A percentile compares a stretch with the other conserved stretches of the same genome.
These are phyloP conservation scores for Daedaleopsis sinensis DNA, from an alignment of 768 basidiomycete species.

Conservation along the genomic window DNA sequence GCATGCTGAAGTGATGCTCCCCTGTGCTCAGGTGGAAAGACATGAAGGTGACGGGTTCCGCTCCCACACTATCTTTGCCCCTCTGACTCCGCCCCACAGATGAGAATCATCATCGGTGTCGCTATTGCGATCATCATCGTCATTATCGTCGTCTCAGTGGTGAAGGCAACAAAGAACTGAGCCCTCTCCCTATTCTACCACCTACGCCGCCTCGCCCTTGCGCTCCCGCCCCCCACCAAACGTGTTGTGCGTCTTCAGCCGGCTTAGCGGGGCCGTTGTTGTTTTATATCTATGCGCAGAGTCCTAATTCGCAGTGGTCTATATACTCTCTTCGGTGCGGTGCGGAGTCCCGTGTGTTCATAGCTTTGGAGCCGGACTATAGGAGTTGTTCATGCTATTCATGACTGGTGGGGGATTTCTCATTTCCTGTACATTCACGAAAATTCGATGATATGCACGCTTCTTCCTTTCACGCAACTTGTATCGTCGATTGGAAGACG, in stretches of 20 bases:
- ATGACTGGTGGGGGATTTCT: not conserved
- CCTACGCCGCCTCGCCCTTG: constrained; percentile 4
- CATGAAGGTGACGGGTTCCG: constrained; percentile 70
- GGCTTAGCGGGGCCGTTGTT: constrained; percentile 27
- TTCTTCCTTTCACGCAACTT: not conserved
- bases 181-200: constrained; percentile 1
- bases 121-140: constrained; percentile 89
- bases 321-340: constrained; percentile 11
- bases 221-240: constrained; percentile 18
- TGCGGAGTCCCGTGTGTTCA: constrained; percentile 17
- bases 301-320: constrained; percentile 30
- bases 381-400: not conserved
- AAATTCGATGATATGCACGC: not conserved
- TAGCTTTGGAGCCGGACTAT: constrained; percentile 6
- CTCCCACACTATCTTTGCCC: constrained; percentile 24
- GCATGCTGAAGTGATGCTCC: not conserved
- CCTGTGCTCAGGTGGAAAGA: constrained; percentile 82
- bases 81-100: constrained; percentile 47
- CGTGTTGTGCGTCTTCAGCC: constrained; percentile 20
- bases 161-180: constrained; percentile 68
- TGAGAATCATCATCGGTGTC: constrained; percentile 95
- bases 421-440: not conserved
- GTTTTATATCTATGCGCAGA: constrained; percentile 50
- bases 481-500: no score
- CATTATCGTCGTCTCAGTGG: constrained; percentile 95